Evolutionary conservation across 345 rosid species (phyloP).

Genomic region (Crucihimalaya himalaica): DNA sequence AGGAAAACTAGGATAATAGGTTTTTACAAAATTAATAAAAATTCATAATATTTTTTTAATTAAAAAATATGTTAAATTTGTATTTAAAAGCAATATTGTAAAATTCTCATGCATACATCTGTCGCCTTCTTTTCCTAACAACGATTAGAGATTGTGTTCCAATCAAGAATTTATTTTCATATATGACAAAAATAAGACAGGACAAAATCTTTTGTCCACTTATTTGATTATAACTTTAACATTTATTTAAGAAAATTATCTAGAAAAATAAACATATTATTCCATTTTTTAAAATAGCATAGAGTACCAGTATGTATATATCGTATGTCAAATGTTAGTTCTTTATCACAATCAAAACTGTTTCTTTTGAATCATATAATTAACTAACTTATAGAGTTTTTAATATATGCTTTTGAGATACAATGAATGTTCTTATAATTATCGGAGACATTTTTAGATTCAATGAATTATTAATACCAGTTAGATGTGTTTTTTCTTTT

Average conservation of each 20-base stretch:
- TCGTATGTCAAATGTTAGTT: conserved; percentile 20
- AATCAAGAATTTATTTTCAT: not conserved
- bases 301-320: not conserved
- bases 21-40: not conserved
- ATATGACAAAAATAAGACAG: conserved; percentile 17
- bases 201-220: not conserved
- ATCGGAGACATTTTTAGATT: conserved; percentile 1
- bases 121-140: conserved; percentile 10
- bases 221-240: not conserved
- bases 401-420: not conserved
- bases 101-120: not conserved
- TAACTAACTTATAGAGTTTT: not conserved
- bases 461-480: conserved; percentile 11
- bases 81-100: not conserved
- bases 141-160: conserved; percentile 13
- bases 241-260: not conserved
- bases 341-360: conserved; percentile 26
- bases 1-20: too few relatives aligned
- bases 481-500: too few relatives aligned
- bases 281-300: not conserved
- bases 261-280: not conserved
- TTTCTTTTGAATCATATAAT: not conserved
- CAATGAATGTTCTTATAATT: conserved; percentile 5
- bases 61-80: not conserved
- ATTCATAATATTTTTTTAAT: not conserved